These are phyloP conservation scores for Tolypocladium ophioglossoides DNA, from an alignment of 2,329 filamentous ascomycete genomes.

Conservation along the genomic window DNA sequence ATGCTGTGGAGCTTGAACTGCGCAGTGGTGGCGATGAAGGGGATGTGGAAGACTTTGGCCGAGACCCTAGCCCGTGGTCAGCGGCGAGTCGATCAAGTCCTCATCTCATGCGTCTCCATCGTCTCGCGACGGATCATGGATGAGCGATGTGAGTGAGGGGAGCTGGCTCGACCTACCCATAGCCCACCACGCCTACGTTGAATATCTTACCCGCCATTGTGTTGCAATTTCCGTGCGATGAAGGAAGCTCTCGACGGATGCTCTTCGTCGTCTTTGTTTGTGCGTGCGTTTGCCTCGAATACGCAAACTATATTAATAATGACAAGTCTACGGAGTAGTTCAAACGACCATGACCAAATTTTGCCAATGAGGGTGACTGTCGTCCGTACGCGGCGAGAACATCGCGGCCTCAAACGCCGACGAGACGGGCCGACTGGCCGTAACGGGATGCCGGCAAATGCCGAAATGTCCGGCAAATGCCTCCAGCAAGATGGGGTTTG, in stretches of 20 bases:
- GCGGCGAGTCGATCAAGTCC: neutral
- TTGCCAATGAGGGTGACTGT: neutral
- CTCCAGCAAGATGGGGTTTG: neutral
- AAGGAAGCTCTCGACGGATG: neutral
- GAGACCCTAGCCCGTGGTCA: slow-evolving; percentile 31
- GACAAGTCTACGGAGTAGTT: too few species aligned
- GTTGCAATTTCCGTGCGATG: neutral
- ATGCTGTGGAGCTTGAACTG: slow-evolving; percentile 61
- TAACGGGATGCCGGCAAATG: neutral
- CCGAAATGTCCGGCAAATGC: neutral
- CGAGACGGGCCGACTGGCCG: neutral
- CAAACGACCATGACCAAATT: neutral
- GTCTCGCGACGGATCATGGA: too few species aligned
- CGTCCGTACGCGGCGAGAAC: neutral
- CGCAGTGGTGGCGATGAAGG: slow-evolving; percentile 56
- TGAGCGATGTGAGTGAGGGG: neutral
- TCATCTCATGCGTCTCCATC: neutral
- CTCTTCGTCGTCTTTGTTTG: neutral
- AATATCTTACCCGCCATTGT: slow-evolving; percentile 27
- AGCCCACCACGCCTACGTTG: slow-evolving; percentile 41
- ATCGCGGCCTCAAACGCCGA: neutral
- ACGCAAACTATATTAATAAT: neutral
- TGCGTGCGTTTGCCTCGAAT: neutral
- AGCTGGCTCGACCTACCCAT: slow-evolving; percentile 28
- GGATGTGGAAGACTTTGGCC: slow-evolving; percentile 78